A percentile compares a stretch with the other conserved stretches of the same genome.
These are phyloP conservation scores for Pneumocystis canis DNA, from an alignment of 1,139 yeast species.

Conservation along the genomic window DNA sequence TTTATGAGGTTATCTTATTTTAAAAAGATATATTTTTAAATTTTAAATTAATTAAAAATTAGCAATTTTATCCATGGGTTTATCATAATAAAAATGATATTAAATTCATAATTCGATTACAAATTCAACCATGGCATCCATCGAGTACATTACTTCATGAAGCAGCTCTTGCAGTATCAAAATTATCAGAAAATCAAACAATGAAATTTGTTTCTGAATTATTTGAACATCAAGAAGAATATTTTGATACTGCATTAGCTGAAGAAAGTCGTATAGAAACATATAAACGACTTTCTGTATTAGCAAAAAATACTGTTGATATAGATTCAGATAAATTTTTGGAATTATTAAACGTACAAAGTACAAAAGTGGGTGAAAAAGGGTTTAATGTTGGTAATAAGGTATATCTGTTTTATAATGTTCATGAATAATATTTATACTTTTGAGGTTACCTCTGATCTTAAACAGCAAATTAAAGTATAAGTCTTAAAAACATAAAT, in stretches of 20 bases:
- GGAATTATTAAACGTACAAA: slow-evolving; percentile 19
- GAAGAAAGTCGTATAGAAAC: slow-evolving; percentile 43
- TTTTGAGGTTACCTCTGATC: not conserved
- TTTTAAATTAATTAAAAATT: slow-evolving; percentile 35
- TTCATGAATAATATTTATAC: not conserved
- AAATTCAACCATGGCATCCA: slow-evolving; percentile 81
- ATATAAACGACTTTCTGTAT: slow-evolving; percentile 39
- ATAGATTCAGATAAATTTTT: slow-evolving; percentile 21
- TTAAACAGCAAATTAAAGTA: not conserved
- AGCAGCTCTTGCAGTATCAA: slow-evolving; percentile 54
- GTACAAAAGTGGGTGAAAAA: slow-evolving; percentile 18
- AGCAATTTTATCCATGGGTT: slow-evolving; percentile 21
- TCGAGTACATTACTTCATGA: slow-evolving; percentile 54
- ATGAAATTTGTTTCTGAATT: slow-evolving; percentile 48
- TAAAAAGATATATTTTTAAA: slow-evolving; percentile 39
- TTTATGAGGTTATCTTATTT: slow-evolving; percentile 36
- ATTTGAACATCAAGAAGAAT: slow-evolving; percentile 26
- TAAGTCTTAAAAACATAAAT: not conserved
- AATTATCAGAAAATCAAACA: slow-evolving; percentile 42
- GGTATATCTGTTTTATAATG: not conserved
- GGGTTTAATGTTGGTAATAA: slow-evolving; percentile 43
- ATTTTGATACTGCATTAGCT: slow-evolving; percentile 30
- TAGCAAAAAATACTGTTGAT: slow-evolving; percentile 32
- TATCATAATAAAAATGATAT: slow-evolving; percentile 20
- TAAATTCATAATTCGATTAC: slow-evolving; percentile 43